phyloP scores from a whole-genome alignment of 441 rosid genomes.

The Francoa sonchifolia region DNA sequence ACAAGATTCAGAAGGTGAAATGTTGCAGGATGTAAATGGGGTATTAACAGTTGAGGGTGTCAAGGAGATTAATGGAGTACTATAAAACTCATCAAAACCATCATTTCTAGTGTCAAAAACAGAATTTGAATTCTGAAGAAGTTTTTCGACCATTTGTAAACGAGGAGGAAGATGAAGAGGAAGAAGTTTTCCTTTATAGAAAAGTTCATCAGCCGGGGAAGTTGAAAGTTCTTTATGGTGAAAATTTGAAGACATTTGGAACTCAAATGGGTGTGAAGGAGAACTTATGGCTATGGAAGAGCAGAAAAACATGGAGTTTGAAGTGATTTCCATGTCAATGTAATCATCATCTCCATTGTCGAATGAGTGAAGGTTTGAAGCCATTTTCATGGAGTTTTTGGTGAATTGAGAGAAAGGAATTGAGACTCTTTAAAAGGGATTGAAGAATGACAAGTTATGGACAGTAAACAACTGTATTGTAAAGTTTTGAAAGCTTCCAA shows the following conservation, averaged over 20 bases:
- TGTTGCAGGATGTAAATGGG: slow-evolving; percentile 58
- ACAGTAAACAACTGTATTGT: slow-evolving; percentile 6
- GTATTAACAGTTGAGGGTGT: slow-evolving; percentile 50
- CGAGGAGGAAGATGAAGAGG: slow-evolving; percentile 69
- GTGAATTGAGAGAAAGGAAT: not conserved
- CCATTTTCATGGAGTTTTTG: slow-evolving; percentile 24
- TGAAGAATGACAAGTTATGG: slow-evolving; percentile 8
- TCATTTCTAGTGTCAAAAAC: slow-evolving; percentile 11
- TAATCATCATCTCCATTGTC: slow-evolving; percentile 43
- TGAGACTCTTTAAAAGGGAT: slow-evolving; percentile 10
- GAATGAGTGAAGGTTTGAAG: slow-evolving; percentile 21
- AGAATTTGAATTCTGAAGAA: slow-evolving; percentile 19
- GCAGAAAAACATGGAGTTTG: slow-evolving; percentile 31
- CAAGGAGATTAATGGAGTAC: slow-evolving; percentile 49
- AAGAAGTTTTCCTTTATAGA: slow-evolving; percentile 66
- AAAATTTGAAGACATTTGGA: slow-evolving; percentile 43
- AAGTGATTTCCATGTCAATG: slow-evolving; percentile 54
- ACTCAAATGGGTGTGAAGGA: slow-evolving; percentile 38
- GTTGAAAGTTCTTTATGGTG: slow-evolving; percentile 32
- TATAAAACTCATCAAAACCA: slow-evolving; percentile 36
- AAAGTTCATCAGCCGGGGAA: slow-evolving; percentile 69
- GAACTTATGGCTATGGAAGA: slow-evolving; percentile 20
- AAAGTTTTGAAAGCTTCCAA: slow-evolving; percentile 21
- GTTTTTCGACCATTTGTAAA: slow-evolving; percentile 46
- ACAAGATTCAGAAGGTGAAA: slow-evolving; percentile 56